These are phyloP conservation scores for Stereocaulon alpinum DNA, from an alignment of 495 filamentous ascomycete genomes.

Conservation along the genomic window DNA sequence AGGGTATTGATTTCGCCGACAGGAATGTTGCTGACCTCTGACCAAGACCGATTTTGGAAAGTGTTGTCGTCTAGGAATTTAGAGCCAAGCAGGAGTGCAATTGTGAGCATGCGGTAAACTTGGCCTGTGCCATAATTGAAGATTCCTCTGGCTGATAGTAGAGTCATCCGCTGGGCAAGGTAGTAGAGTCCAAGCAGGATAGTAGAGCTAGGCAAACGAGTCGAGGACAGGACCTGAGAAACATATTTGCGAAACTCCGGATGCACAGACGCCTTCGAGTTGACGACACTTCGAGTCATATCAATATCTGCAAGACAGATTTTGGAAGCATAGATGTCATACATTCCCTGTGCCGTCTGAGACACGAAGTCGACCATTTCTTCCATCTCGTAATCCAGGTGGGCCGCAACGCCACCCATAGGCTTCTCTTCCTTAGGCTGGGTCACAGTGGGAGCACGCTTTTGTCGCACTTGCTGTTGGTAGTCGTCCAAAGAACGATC, in stretches of 20 bases:
- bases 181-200: constrained; percentile 91
- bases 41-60: constrained; percentile 98
- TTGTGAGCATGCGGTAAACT: constrained; percentile 85
- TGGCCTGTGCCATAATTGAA: constrained; percentile 55
- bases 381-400: constrained; percentile 98
- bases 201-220: constrained; percentile 86
- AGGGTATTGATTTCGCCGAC: constrained; percentile 80
- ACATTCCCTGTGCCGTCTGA: constrained; percentile 79
- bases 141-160: constrained; percentile 49
- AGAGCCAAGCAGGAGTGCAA: constrained; percentile 80
- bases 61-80: constrained; percentile 99
- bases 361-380: constrained; percentile 97
- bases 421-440: constrained; percentile 43
- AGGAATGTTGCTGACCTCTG: constrained; percentile 88
- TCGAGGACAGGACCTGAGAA: constrained; percentile 85
- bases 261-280: constrained; percentile 54
- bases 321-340: constrained; percentile 50
- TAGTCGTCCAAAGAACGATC: constrained; percentile 9
- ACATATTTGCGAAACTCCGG: constrained; percentile 91
- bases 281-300: constrained; percentile 59
- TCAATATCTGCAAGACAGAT: constrained; percentile 63
- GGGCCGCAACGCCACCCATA: constrained; percentile 82
- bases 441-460: constrained; percentile 14
- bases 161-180: constrained; percentile 68
- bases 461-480: constrained; percentile 7